These are phyloP conservation scores for Kwoniella pini DNA, from an alignment of 768 basidiomycete species.

Conservation along the genomic window DNA sequence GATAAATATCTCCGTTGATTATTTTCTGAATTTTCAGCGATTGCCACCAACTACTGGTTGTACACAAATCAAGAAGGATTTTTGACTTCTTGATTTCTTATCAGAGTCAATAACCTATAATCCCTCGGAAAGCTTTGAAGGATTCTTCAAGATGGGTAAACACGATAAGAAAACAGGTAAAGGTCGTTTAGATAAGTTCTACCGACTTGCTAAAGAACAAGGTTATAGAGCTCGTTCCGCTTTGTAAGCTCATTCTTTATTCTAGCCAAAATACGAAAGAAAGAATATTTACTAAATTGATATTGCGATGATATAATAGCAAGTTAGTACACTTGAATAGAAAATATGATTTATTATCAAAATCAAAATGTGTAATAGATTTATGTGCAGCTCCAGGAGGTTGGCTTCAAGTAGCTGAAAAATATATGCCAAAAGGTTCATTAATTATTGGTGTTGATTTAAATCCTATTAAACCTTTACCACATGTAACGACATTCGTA, in stretches of 20 bases:
- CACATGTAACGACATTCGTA: conserved; percentile 84
- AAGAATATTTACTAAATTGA: not conserved
- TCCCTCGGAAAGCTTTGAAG: not conserved
- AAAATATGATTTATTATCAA: conserved; percentile 88
- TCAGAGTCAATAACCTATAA: no score
- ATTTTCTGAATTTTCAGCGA: no score
- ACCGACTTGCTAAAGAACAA: conserved; percentile 97
- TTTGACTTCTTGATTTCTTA: no score
- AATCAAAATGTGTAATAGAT: conserved; percentile 87
- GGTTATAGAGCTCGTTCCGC: conserved; percentile 99
- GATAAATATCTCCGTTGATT: no score
- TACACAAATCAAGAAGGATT: no score
- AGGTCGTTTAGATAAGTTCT: conserved; percentile 94
- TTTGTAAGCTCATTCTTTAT: conserved; percentile 46
- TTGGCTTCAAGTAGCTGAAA: conserved; percentile 97
- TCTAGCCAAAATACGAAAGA: not conserved
- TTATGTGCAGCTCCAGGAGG: conserved; percentile 98
- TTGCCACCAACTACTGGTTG: no score
- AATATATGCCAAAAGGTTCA: conserved; percentile 92
- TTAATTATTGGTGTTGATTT: conserved; percentile 94
- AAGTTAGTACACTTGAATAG: conserved; percentile 98
- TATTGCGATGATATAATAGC: conserved; percentile 43
- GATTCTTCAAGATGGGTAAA: conserved; percentile 50
- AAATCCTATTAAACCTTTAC: conserved; percentile 93
- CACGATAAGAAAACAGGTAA: conserved; percentile 64